Evolutionary conservation across 164 flowering plant species (phyloP).

Genomic region (Amborella trichopoda): DNA sequence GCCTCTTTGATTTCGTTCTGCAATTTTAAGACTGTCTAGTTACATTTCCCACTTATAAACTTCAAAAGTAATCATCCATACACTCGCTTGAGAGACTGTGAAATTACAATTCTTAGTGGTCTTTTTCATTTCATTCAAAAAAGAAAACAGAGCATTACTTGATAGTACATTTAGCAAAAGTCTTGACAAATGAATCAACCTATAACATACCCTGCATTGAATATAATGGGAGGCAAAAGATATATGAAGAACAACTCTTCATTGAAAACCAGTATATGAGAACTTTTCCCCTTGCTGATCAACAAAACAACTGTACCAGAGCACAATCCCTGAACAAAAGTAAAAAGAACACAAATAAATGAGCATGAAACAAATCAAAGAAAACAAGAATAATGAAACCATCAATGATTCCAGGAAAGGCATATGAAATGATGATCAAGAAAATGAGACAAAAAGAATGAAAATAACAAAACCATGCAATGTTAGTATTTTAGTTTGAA

Average conservation of each 20-base stretch:
- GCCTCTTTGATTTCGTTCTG: too few species aligned
- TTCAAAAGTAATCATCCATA: too few species aligned
- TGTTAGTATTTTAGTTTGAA: not conserved
- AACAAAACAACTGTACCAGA: slow-evolving; percentile 46
- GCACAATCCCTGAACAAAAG: slow-evolving; percentile 32
- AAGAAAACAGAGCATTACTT: too few species aligned
- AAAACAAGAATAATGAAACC: not conserved
- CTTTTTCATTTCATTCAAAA: too few species aligned
- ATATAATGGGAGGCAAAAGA: slow-evolving; percentile 93
- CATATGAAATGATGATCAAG: not conserved
- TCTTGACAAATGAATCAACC: too few species aligned
- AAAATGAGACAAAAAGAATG: not conserved
- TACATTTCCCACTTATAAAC: too few species aligned
- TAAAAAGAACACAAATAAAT: not conserved
- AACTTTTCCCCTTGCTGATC: slow-evolving; percentile 54
- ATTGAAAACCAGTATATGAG: slow-evolving; percentile 60
- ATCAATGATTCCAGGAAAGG: not conserved
- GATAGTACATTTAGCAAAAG: too few species aligned
- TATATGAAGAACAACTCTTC: slow-evolving; percentile 88
- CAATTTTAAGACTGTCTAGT: too few species aligned
- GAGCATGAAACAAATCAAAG: not conserved
- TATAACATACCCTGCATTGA: slow-evolving; percentile 83
- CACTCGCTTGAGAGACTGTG: too few species aligned
- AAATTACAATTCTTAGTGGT: too few species aligned
- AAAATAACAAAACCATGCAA: too few species aligned